Percentiles rank a stretch among this genome's conserved stretches.
phyloP scores from a whole-genome alignment of 2,329 filamentous ascomycete species.

The Spiromastix sp. region DNA sequence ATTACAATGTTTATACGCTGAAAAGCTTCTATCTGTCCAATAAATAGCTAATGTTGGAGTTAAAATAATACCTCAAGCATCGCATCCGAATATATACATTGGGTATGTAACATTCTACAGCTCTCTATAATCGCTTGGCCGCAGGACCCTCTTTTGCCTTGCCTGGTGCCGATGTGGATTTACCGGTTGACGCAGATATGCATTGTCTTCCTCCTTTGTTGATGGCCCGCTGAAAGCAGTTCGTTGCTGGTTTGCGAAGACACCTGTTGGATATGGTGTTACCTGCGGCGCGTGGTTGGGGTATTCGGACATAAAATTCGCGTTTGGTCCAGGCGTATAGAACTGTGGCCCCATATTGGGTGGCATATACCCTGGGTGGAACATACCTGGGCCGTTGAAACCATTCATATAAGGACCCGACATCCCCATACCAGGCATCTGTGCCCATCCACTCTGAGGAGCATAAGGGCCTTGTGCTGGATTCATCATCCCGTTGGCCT shows the following conservation, averaged over 20 bases:
- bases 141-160: conserved; percentile 62
- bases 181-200: conserved; percentile 91
- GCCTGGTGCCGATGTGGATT: conserved; percentile 88
- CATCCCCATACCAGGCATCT: conserved; percentile 37
- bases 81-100: background rate
- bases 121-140: conserved; percentile 86
- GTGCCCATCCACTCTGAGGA: too few species aligned
- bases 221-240: conserved; percentile 43
- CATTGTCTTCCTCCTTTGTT: conserved; percentile 66
- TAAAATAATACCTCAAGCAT: background rate
- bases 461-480: too few species aligned
- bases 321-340: conserved; percentile 23
- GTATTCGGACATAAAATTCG: conserved; percentile 27
- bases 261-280: conserved; percentile 21
- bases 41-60: background rate
- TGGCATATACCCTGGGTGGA: conserved; percentile 21
- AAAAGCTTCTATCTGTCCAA: background rate
- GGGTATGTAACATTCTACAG: conserved; percentile 43
- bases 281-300: conserved; percentile 20
- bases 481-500: conserved; percentile 27
- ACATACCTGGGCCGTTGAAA: conserved; percentile 17
- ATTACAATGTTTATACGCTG: background rate
- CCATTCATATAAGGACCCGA: conserved; percentile 13
- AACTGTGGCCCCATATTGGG: conserved; percentile 26
- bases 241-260: conserved; percentile 50